Conservation (phyloP, 305 asterid genomes). For the Solanum hybrid region DNA sequence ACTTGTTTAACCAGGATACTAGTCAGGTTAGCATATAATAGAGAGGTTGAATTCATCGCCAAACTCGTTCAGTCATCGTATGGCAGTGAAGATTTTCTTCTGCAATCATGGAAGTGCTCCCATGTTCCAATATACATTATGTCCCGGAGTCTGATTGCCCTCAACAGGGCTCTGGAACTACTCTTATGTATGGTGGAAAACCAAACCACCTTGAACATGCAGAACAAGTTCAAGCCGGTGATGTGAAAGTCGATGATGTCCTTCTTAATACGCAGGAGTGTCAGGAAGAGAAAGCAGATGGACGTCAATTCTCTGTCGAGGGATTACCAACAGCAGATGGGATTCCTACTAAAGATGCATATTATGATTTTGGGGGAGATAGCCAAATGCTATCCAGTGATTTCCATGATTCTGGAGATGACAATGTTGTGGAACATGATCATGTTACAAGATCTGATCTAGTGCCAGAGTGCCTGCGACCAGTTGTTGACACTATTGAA, state of each 20-base stretch:
- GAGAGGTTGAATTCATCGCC: background rate
- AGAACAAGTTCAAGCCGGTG: slow-evolving; percentile 33
- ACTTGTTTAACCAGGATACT: slow-evolving; percentile 5
- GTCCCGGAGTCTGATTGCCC: slow-evolving; percentile 52
- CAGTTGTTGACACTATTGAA: slow-evolving; percentile 33
- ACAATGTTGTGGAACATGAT: slow-evolving; percentile 37
- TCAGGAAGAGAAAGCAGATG: slow-evolving; percentile 35
- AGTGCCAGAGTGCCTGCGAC: slow-evolving; percentile 19
- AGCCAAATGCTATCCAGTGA: slow-evolving; percentile 38
- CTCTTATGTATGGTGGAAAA: slow-evolving; percentile 42
- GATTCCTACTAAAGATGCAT: slow-evolving; percentile 35
- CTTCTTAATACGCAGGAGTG: slow-evolving; percentile 27
- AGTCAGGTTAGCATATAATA: background rate
- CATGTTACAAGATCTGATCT: slow-evolving; percentile 28
- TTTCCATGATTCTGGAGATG: slow-evolving; percentile 59
- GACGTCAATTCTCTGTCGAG: slow-evolving; percentile 34
- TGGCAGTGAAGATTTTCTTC: slow-evolving; percentile 23
- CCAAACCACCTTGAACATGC: slow-evolving; percentile 30
- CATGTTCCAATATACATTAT: slow-evolving; percentile 42
- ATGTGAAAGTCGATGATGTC: slow-evolving; percentile 33
- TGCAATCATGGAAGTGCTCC: slow-evolving; percentile 63
- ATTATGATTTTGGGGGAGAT: slow-evolving; percentile 45
- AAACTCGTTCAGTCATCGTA: slow-evolving; percentile 14
- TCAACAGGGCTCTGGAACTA: slow-evolving; percentile 35
- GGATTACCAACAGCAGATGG: slow-evolving; percentile 42